Evolutionary conservation across 306 rosid genomes (phyloP).

Genomic region (Citrullus colocynthis): DNA sequence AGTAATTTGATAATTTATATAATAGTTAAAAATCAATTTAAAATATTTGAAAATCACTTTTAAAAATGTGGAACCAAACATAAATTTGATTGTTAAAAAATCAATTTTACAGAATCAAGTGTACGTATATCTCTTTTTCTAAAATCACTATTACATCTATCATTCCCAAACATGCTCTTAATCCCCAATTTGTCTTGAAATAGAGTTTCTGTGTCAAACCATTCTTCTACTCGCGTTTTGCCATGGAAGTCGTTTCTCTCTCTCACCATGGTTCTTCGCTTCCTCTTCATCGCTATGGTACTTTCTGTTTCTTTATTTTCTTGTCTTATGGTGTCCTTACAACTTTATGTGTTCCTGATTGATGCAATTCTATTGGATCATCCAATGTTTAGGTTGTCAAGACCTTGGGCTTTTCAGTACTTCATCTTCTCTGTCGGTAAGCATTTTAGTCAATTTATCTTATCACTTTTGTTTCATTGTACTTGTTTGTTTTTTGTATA

Average conservation of each 20-base stretch:
- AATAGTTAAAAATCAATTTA: too few relatives aligned
- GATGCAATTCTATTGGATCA: neutral
- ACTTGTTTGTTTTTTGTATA: neutral
- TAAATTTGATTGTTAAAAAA: too few relatives aligned
- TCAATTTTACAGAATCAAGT: too few relatives aligned
- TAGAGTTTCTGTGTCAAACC: neutral
- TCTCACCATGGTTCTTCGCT: neutral
- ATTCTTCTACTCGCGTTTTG: neutral
- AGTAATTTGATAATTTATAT: too few relatives aligned
- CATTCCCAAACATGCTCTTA: neutral
- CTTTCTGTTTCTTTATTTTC: neutral
- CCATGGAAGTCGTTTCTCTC: slow-evolving; percentile 7
- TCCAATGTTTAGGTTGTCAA: neutral
- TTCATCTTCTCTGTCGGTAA: neutral
- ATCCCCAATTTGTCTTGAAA: neutral
- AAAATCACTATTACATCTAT: too few relatives aligned
- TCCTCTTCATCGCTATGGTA: slow-evolving; percentile 1
- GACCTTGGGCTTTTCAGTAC: slow-evolving; percentile 4
- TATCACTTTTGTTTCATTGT: neutral
- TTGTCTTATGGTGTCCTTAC: neutral
- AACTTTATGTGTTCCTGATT: neutral
- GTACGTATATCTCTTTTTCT: too few relatives aligned
- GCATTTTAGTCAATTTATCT: neutral
- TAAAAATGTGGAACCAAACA: too few relatives aligned
- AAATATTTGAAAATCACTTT: too few relatives aligned